Evolutionary conservation across 163 green algal species (phyloP).

Genomic region (Trebouxia gelatinosa): DNA sequence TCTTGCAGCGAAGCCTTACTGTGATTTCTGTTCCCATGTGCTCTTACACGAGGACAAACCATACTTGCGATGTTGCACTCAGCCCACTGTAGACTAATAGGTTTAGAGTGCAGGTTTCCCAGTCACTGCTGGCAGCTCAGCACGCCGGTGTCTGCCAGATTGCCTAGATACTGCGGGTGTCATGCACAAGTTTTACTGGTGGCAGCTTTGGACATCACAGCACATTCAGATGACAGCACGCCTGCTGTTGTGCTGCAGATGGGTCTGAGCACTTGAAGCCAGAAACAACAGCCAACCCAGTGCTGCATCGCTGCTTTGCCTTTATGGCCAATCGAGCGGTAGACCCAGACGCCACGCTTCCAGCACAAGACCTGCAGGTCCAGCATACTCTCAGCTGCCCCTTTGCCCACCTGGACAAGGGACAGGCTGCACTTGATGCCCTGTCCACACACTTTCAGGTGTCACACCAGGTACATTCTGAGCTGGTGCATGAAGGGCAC

Average conservation of each 20-base stretch:
- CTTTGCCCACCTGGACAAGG: not conserved
- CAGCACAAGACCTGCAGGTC: slow-evolving; percentile 20
- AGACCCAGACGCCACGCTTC: not conserved
- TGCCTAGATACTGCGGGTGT: too few relatives aligned
- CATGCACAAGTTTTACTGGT: too few relatives aligned
- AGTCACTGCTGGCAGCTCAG: too few relatives aligned
- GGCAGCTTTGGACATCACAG: too few relatives aligned
- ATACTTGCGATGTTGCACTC: too few relatives aligned
- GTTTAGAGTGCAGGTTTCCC: too few relatives aligned
- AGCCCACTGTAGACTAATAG: too few relatives aligned
- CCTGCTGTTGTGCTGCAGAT: not conserved
- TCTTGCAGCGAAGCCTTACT: too few relatives aligned
- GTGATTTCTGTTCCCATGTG: too few relatives aligned
- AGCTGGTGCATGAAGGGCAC: not conserved
- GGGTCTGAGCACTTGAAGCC: slow-evolving; percentile 27
- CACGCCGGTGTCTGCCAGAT: too few relatives aligned
- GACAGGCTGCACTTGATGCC: not conserved
- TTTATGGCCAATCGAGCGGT: slow-evolving; percentile 27
- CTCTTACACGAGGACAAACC: too few relatives aligned
- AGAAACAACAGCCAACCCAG: slow-evolving; percentile 26
- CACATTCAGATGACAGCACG: too few relatives aligned
- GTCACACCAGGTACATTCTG: not conserved
- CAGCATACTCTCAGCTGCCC: slow-evolving; percentile 24
- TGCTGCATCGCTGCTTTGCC: slow-evolving; percentile 17
- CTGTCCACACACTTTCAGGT: not conserved